phyloP scores from a whole-genome alignment of 352 stramenopile genomes.

The Phytophthora multivora region DNA sequence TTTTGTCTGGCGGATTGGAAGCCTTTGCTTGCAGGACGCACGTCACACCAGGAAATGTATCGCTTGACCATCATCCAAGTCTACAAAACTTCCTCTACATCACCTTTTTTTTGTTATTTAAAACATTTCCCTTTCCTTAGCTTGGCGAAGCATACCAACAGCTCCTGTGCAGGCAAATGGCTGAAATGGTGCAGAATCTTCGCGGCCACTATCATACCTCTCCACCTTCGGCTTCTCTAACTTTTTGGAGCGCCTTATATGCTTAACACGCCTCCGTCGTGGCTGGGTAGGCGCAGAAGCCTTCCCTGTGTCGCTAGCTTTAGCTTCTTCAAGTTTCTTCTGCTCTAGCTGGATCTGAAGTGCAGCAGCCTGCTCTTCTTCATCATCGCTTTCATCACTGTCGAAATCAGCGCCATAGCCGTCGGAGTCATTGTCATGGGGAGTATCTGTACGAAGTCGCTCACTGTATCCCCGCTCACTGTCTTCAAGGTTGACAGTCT shows the following conservation, averaged over 20 bases:
- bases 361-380: slow-evolving; percentile 21
- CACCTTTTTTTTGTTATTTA: slow-evolving; percentile 39
- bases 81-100: neutral
- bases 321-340: slow-evolving; percentile 26
- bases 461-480: slow-evolving; percentile 4
- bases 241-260: slow-evolving; percentile 31
- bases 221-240: slow-evolving; percentile 24
- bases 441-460: slow-evolving; percentile 17
- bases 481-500: slow-evolving; percentile 15
- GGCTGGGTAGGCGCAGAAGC: slow-evolving; percentile 6
- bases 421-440: slow-evolving; percentile 33
- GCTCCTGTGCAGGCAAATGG: slow-evolving; percentile 74
- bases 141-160: slow-evolving; percentile 56
- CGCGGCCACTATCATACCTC: slow-evolving; percentile 16
- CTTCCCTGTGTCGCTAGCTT: slow-evolving; percentile 7
- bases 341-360: slow-evolving; percentile 1
- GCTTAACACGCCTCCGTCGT: slow-evolving; percentile 31
- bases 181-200: slow-evolving; percentile 43
- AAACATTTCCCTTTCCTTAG: slow-evolving; percentile 82
- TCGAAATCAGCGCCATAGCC: slow-evolving; percentile 75
- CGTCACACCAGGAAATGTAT: too few relatives aligned
- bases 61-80: too few relatives aligned
- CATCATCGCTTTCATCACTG: slow-evolving; percentile 63
- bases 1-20: too few relatives aligned
- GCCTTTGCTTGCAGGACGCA: too few relatives aligned